Base-by-base conservation (phyloP, 768 basidiomycete species). In the Leccinellum rugosiceps region DNA sequence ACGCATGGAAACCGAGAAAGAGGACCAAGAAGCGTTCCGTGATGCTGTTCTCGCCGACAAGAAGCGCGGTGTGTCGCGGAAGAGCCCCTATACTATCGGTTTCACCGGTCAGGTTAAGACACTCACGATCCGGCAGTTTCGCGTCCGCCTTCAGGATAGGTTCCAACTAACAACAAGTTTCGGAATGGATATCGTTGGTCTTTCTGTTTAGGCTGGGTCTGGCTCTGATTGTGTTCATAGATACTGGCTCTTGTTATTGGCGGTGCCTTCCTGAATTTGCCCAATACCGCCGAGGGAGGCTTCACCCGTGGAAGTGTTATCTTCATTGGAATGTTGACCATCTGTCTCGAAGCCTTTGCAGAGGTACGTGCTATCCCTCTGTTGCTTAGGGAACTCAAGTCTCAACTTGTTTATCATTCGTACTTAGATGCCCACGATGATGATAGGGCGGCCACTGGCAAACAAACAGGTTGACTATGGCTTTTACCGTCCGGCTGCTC, bases 261-360 rank as follows among this genome's bases (percentile, higher is more conserved):
- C 34, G 85, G 80, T 8, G 83, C 87, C 8, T 96, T 84, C 76
- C 83, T 85, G 65, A 83, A 87, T 49, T 80, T 88, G 50, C 89
- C 91, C 2, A 65, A 79, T 14, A 86, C 88, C 0, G 83, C 93
- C 6, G 79, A 81, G 43, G 94, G 94, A 31, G 90, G 87, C 0
- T 97, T 97, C 74, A 93, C 92, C 25, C 84, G 93, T 60, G 92
- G 91, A 47, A 80, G 89, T 72, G 83, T 93, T 30, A 81, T 95
- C 52, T 94, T 94, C 69, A 72, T 79, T 38, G 84, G 83, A 15
- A 70, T 91, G 57, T 70, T 94, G 45, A 82, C 84, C 0, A 85
- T 83, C 47, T 82, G 82, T 67, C 75, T 91, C 53, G 85, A 90
- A 63, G 87, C 87, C 0, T 90, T 90, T 63, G 80, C 82, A 47